phyloP scores from a whole-genome alignment of 495 filamentous ascomycete genomes.

The Aspergillus homomorphus region DNA sequence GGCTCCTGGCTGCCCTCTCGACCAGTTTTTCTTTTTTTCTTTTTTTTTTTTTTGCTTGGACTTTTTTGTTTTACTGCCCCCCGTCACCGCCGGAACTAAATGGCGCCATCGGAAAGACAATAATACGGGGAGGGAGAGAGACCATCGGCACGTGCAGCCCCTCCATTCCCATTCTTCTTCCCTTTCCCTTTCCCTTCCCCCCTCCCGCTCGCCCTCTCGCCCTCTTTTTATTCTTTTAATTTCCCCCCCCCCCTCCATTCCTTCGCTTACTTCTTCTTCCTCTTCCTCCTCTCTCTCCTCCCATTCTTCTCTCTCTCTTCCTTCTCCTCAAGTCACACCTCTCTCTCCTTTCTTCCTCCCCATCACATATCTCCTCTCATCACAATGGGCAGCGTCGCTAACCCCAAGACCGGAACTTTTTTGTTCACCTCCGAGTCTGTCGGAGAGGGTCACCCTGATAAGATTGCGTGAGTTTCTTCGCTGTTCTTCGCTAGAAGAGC shows the following conservation, averaged over 20 bases:
- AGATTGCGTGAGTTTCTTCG: slow-evolving; percentile 69
- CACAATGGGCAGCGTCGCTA: slow-evolving; percentile 60
- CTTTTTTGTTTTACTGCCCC: slow-evolving; percentile 18
- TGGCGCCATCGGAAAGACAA: slow-evolving; percentile 33
- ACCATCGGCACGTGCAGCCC: slow-evolving; percentile 11
- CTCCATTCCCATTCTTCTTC: slow-evolving; percentile 19
- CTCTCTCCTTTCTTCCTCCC: slow-evolving; percentile 20
- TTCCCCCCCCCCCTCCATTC: slow-evolving; percentile 19
- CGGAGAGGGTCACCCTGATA: slow-evolving; percentile 96
- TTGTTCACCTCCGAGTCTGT: slow-evolving; percentile 99
- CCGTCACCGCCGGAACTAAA: slow-evolving; percentile 22
- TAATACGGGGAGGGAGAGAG: slow-evolving; percentile 12
- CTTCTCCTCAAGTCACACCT: slow-evolving; percentile 24
- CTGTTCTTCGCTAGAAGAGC: slow-evolving; percentile 2
- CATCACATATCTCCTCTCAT: slow-evolving; percentile 18
- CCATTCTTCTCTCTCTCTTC: slow-evolving; percentile 17
- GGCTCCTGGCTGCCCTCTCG: neutral
- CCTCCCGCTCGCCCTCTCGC: slow-evolving; percentile 7
- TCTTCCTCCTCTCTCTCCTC: slow-evolving; percentile 20
- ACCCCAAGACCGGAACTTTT: slow-evolving; percentile 72
- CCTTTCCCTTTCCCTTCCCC: slow-evolving; percentile 17
- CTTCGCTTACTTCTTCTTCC: slow-evolving; percentile 27
- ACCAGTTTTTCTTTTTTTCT: slow-evolving; percentile 5
- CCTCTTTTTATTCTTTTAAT: slow-evolving; percentile 6
- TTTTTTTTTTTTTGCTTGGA: slow-evolving; percentile 4